Percentiles rank a stretch among this genome's conserved stretches.
Evolutionary conservation across 1,139 yeast genomes (phyloP).

Genomic region (Blastobotrys petasosporus): DNA sequence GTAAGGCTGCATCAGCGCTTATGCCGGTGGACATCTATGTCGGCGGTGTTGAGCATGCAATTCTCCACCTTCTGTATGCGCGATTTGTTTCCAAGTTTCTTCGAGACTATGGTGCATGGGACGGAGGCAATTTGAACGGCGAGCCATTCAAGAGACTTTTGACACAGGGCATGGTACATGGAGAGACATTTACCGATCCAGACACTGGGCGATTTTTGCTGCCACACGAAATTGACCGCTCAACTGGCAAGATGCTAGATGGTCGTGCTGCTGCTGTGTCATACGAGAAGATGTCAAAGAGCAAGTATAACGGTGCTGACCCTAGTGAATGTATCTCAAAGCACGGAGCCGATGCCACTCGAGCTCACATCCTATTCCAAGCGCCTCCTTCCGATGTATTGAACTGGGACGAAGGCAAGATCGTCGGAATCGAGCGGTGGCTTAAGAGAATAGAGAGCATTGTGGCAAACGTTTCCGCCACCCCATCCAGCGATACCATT

Average conservation of each 20-base stretch:
- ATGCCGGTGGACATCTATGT: slow-evolving; percentile 87
- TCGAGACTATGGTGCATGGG: slow-evolving; percentile 54
- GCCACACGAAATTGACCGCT: slow-evolving; percentile 60
- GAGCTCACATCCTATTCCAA: slow-evolving; percentile 91
- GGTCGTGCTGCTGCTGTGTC: slow-evolving; percentile 51
- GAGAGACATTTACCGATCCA: slow-evolving; percentile 74
- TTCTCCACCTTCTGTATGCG: slow-evolving; percentile 77
- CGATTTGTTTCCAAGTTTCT: slow-evolving; percentile 80
- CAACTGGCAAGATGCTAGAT: slow-evolving; percentile 41
- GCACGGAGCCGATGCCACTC: slow-evolving; percentile 90
- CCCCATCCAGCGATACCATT: neutral
- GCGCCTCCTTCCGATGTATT: slow-evolving; percentile 81
- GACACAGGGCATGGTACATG: slow-evolving; percentile 98
- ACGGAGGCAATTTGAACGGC: slow-evolving; percentile 45
- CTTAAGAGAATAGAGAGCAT: slow-evolving; percentile 49
- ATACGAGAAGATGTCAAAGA: slow-evolving; percentile 92
- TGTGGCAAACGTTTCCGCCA: slow-evolving; percentile 13
- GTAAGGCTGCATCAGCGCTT: slow-evolving; percentile 44
- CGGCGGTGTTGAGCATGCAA: slow-evolving; percentile 97
- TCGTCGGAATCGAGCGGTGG: slow-evolving; percentile 87
- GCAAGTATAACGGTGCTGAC: slow-evolving; percentile 90
- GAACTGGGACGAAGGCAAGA: slow-evolving; percentile 86
- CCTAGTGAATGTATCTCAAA: slow-evolving; percentile 69
- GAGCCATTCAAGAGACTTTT: slow-evolving; percentile 79
- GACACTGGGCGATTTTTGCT: slow-evolving; percentile 64